Percentiles rank a stretch among this genome's conserved stretches.
These are phyloP conservation scores for Thermothielavioides terrestris DNA, from an alignment of 495 filamentous ascomycete genomes.

Conservation along the genomic window DNA sequence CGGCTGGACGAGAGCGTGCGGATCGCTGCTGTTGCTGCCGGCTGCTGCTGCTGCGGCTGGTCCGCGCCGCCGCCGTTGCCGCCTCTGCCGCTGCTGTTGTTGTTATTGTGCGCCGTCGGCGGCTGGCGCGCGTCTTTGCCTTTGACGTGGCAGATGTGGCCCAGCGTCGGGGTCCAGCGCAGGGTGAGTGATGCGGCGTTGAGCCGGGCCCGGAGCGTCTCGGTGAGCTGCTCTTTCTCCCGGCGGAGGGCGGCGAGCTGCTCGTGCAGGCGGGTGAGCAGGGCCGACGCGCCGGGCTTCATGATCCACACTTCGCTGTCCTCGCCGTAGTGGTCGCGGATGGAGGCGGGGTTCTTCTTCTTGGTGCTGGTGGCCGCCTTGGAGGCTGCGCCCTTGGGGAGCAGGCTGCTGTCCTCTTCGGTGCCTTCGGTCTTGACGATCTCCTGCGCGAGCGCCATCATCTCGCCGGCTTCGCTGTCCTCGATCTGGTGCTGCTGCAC, in stretches of 20 bases:
- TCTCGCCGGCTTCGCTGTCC: constrained; percentile 58
- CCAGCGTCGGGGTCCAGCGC: constrained; percentile 72
- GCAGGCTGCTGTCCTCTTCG: constrained; percentile 29
- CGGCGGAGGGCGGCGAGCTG: constrained; percentile 48
- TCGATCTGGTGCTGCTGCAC: constrained; percentile 67
- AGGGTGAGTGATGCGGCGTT: constrained; percentile 57
- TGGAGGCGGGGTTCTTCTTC: constrained; percentile 33
- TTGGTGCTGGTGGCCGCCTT: constrained; percentile 25
- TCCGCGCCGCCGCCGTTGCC: constrained; percentile 16
- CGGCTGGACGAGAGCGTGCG: constrained; percentile 68
- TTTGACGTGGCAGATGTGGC: constrained; percentile 86
- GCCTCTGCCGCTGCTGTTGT: background rate
- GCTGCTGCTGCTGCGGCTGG: constrained; percentile 23
- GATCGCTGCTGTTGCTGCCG: constrained; percentile 43
- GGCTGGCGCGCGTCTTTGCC: constrained; percentile 55
- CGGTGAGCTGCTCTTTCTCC: constrained; percentile 52
- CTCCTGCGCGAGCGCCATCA: constrained; percentile 59
- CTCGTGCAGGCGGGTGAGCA: constrained; percentile 56
- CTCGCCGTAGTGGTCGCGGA: constrained; percentile 44
- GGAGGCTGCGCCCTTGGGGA: constrained; percentile 33
- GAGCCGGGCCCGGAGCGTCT: constrained; percentile 45
- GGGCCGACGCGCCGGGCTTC: constrained; percentile 61
- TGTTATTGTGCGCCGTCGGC: background rate
- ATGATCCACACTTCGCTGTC: constrained; percentile 76
- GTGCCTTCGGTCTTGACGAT: constrained; percentile 53